Conservation (phyloP, 1,139 yeast genomes). For the Lodderomyces metapsilosis region DNA sequence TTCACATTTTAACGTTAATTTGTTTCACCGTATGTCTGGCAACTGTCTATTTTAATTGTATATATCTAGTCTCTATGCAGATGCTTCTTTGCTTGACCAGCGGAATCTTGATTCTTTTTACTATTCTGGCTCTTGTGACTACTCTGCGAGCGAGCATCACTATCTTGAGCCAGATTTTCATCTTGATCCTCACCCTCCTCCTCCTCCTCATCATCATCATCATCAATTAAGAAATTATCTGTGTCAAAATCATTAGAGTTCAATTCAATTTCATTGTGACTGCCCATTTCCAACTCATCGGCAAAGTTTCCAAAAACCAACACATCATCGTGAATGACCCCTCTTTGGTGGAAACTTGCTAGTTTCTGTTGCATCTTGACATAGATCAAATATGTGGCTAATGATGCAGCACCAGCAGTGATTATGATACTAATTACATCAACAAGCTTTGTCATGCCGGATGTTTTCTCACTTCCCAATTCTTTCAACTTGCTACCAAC, state of each 20-base stretch:
- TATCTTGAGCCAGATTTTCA: neutral
- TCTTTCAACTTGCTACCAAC: slow-evolving; percentile 76
- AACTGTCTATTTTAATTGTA: no score
- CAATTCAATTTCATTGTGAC: slow-evolving; percentile 28
- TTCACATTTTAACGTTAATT: no score
- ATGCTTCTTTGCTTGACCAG: neutral
- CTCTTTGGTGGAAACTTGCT: slow-evolving; percentile 25
- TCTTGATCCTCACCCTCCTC: slow-evolving; percentile 17
- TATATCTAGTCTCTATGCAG: neutral
- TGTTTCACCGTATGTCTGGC: no score
- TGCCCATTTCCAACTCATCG: slow-evolving; percentile 29
- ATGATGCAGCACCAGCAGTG: slow-evolving; percentile 55
- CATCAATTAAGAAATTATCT: slow-evolving; percentile 38
- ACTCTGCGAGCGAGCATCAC: neutral
- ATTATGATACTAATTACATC: slow-evolving; percentile 63
- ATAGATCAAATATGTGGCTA: slow-evolving; percentile 73
- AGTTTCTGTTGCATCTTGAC: slow-evolving; percentile 52
- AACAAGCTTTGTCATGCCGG: slow-evolving; percentile 51
- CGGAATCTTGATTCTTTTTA: neutral
- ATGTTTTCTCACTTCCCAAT: slow-evolving; percentile 58
- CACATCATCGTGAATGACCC: slow-evolving; percentile 25
- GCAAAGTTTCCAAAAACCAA: slow-evolving; percentile 44
- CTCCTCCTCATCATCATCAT: no score
- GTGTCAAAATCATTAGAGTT: slow-evolving; percentile 35
- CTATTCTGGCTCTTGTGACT: neutral